Evolutionary conservation across 352 stramenopile genomes (phyloP).

Genomic region (Globisporangium iwayamae): DNA sequence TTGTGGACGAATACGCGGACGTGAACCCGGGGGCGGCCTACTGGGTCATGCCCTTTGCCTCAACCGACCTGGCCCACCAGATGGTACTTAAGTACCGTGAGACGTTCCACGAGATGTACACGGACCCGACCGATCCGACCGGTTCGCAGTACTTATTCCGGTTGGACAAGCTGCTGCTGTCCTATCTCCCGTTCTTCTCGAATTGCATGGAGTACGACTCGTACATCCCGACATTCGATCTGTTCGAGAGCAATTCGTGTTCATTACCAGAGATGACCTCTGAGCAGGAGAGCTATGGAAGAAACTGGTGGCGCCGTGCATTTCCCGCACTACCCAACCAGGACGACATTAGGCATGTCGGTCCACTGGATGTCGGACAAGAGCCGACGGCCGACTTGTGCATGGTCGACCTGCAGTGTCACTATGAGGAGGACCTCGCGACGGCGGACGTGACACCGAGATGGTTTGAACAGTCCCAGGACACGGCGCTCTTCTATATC

Average conservation of each 20-base stretch:
- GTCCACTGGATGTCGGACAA: conserved; percentile 81
- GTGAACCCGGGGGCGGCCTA: conserved; percentile 52
- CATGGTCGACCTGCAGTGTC: conserved; percentile 83
- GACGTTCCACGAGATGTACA: conserved; percentile 92
- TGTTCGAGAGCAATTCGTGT: conserved; percentile 92
- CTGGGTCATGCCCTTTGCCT: conserved; percentile 72
- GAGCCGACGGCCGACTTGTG: conserved; percentile 92
- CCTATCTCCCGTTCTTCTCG: conserved; percentile 96
- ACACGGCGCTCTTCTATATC: conserved; percentile 90
- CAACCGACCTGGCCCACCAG: conserved; percentile 73
- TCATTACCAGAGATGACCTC: conserved; percentile 80
- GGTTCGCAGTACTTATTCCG: conserved; percentile 59
- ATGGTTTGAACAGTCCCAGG: conserved; percentile 94
- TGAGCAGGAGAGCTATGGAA: conserved; percentile 54
- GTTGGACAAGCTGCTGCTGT: conserved; percentile 84
- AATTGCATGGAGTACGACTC: conserved; percentile 96
- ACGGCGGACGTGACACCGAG: conserved; percentile 88
- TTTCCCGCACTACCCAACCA: conserved; percentile 91
- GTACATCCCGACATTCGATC: conserved; percentile 91
- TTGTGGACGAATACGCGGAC: conserved; percentile 71
- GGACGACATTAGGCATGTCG: conserved; percentile 92
- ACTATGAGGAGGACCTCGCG: conserved; percentile 92
- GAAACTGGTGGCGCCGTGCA: conserved; percentile 64
- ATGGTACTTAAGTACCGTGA: conserved; percentile 94
- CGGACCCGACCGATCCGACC: conserved; percentile 40